Conservation (phyloP, 495 filamentous ascomycete genomes). For the Parmelia sp. region DNA sequence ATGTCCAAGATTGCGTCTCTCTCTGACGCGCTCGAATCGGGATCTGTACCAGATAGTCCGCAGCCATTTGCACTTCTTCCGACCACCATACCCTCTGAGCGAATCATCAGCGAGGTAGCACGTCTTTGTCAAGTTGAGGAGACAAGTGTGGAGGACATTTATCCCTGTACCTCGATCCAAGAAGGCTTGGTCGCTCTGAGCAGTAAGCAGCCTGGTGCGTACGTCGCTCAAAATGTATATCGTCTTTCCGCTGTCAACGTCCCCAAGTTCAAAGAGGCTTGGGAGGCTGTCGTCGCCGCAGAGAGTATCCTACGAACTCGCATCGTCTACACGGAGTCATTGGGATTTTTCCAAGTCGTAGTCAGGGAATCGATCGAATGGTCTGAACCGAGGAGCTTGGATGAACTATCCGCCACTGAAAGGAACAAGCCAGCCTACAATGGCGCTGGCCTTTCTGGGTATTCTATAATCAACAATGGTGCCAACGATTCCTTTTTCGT, state of each 20-base stretch:
- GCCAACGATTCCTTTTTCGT: constrained; percentile 42
- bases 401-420: neutral
- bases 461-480: constrained; percentile 42
- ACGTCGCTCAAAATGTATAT: constrained; percentile 47
- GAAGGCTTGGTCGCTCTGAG: constrained; percentile 64
- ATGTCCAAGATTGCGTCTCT: constrained; percentile 39
- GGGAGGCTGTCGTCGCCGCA: constrained; percentile 43
- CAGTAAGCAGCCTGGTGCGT: constrained; percentile 45
- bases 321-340: constrained; percentile 44
- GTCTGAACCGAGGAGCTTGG: constrained; percentile 18
- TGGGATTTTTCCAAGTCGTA: constrained; percentile 50
- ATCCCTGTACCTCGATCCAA: constrained; percentile 66
- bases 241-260: constrained; percentile 41
- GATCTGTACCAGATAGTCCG: constrained; percentile 2
- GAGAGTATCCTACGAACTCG: constrained; percentile 52
- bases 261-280: constrained; percentile 47
- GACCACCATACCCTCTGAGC: neutral
- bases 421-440: constrained; percentile 6
- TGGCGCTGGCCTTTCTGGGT: constrained; percentile 49
- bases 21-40: constrained; percentile 4
- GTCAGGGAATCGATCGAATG: constrained; percentile 45
- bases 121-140: constrained; percentile 23
- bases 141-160: constrained; percentile 44
- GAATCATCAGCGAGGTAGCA: constrained; percentile 20
- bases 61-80: constrained; percentile 21